Percentiles rank a stretch among this genome's conserved stretches.
These are phyloP conservation scores for Citrus unshiu DNA, from an alignment of 345 rosid genomes.

Conservation along the genomic window DNA sequence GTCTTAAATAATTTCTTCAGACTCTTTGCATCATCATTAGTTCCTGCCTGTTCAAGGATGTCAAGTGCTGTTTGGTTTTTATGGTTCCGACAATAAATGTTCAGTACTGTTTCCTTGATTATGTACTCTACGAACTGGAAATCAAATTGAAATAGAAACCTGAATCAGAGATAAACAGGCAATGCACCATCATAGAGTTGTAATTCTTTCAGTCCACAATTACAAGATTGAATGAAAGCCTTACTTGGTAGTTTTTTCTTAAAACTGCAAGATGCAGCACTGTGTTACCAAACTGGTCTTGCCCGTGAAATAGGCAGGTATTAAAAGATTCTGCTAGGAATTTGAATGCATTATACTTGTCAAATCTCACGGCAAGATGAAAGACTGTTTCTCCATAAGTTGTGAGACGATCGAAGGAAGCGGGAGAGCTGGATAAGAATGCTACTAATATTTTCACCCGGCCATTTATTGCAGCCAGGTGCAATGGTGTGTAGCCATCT, in stretches of 20 bases:
- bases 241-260: not conserved
- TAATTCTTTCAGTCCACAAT: too few relatives aligned
- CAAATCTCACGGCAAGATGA: conserved; percentile 24
- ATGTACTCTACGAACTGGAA: not conserved
- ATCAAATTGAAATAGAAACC: not conserved
- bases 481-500: conserved; percentile 19
- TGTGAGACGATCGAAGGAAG: conserved; percentile 1
- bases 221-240: not conserved
- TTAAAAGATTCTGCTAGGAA: not conserved
- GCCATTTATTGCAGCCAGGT: conserved; percentile 22
- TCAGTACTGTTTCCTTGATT: not conserved
- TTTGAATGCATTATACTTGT: not conserved
- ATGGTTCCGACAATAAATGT: not conserved
- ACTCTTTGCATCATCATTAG: too few relatives aligned
- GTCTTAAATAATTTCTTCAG: not conserved
- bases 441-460: conserved; percentile 3
- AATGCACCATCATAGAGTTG: too few relatives aligned
- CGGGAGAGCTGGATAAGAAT: conserved; percentile 12
- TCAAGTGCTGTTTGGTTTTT: not conserved
- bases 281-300: conserved; percentile 23
- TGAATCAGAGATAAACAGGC: not conserved
- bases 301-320: conserved; percentile 4
- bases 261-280: conserved; percentile 24
- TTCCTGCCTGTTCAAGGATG: not conserved
- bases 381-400: conserved; percentile 12